Conservation (phyloP, 257 asterid genomes). For the Parsonsia alboflavescens region DNA sequence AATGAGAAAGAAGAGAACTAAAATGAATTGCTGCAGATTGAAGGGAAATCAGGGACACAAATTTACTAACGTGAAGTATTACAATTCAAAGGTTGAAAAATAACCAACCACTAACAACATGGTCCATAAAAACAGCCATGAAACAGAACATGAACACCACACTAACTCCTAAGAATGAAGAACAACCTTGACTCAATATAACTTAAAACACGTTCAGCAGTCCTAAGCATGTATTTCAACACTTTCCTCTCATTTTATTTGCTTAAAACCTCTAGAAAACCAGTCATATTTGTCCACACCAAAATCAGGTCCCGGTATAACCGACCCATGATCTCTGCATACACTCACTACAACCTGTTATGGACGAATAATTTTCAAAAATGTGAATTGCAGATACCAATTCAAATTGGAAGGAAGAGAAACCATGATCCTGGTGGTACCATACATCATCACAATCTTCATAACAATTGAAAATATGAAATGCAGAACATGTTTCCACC, state of each 20-base stretch:
- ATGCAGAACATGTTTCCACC: constrained; percentile 50
- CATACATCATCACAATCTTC: constrained; percentile 59
- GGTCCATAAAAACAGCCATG: too few species aligned
- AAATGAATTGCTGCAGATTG: too few species aligned
- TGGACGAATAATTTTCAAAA: background rate
- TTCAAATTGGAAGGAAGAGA: background rate
- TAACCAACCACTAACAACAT: too few species aligned
- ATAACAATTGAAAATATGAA: constrained; percentile 67
- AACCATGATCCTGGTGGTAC: background rate
- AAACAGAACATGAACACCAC: too few species aligned
- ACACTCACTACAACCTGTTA: constrained; percentile 49
- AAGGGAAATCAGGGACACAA: too few species aligned
- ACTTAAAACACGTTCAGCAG: too few species aligned
- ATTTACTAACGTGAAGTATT: too few species aligned
- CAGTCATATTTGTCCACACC: constrained; percentile 48
- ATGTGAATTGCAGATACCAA: background rate
- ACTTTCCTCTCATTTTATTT: constrained; percentile 10
- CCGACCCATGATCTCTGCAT: constrained; percentile 46
- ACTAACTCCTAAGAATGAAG: too few species aligned
- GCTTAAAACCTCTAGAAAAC: constrained; percentile 47
- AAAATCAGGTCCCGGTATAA: constrained; percentile 64
- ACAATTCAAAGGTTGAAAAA: too few species aligned
- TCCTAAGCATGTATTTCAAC: too few species aligned
- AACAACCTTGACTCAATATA: too few species aligned
- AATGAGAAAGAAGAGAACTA: too few species aligned